Evolutionary conservation across 169 alveolate genomes (phyloP).

Genomic region (Plasmodium yoelii): DNA sequence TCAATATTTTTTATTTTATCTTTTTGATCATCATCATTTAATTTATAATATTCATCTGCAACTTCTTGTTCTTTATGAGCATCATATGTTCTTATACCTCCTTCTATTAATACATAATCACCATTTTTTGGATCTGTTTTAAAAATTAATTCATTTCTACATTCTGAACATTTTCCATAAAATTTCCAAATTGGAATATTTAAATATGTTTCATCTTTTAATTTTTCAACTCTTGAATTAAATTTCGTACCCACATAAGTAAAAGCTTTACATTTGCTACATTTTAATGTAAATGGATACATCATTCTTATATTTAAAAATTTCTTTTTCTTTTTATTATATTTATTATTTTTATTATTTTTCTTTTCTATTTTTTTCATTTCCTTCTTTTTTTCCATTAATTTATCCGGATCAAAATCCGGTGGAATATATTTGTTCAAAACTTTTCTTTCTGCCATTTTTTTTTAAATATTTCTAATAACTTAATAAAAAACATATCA

Average conservation of each 20-base stretch:
- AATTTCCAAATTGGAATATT: conserved; percentile 97
- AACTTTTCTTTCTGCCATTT: conserved; percentile 98
- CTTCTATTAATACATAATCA: conserved; percentile 92
- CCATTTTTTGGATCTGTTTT: conserved; percentile 94
- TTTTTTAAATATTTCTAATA: background rate
- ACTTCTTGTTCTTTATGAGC: conserved; percentile 84
- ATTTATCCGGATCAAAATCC: conserved; percentile 98
- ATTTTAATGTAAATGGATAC: conserved; percentile 97
- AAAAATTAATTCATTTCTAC: conserved; percentile 96
- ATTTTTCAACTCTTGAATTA: conserved; percentile 94
- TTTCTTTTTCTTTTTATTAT: conserved; percentile 80
- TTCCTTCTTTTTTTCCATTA: conserved; percentile 89
- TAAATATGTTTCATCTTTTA: conserved; percentile 95
- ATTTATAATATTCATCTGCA: conserved; percentile 76
- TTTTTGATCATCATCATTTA: conserved; percentile 23
- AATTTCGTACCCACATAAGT: conserved; percentile 99
- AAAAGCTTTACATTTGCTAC: conserved; percentile 97
- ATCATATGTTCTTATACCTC: conserved; percentile 91
- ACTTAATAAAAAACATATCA: too few species aligned
- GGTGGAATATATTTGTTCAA: conserved; percentile 98
- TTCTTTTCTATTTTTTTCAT: conserved; percentile 87
- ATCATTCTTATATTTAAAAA: conserved; percentile 97
- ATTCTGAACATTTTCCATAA: conserved; percentile 97
- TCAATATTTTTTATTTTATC: conserved; percentile 68
- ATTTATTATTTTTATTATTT: conserved; percentile 81